Base-by-base conservation (phyloP, 306 rosid species). In the Gynostemma pentaphyllum region DNA sequence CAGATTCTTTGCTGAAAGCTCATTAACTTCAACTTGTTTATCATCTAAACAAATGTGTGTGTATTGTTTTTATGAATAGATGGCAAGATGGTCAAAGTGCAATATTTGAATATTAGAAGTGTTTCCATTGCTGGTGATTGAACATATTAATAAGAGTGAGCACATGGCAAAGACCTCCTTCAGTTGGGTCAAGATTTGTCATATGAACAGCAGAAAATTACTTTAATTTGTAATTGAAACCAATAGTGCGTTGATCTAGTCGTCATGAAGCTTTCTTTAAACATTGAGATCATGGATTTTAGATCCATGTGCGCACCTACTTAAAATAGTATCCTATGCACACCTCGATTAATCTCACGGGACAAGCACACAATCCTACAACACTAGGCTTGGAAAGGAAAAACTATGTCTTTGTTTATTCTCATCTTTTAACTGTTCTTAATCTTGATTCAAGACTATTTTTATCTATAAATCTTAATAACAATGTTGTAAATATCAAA, bases 151-250 rank as follows among this genome's bases (percentile, higher is more conserved):
- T 29, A 5, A 57, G 45, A 36, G 19, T 19, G 0, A 30, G 42
- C 62, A 29, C 40, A 54, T 3, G 36, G 45, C 3, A 21, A 19
- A 15, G 5, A 26, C 64, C 64, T 30, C 64, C 45, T 34, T 42
- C 3, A 4, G 42, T 34, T 24, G 28, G 45, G 64, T 32, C 44
- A 55, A 53, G 30, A 56, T 18, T 28, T 28, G 37, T 4, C 16
- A 37, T 36, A 59, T 59, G 65, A 59, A 59, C 65, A 37, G 30
- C 19, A 57, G 46, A 21, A 59, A 21, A 59, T 34, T 10, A 18
- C 64, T 34, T 32, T 37, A 36, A 59, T n/a, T n/a, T n/a, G n/a
- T n/a, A n/a, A n/a, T n/a, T n/a, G n/a, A n/a, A n/a, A n/a, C n/a
- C n/a, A n/a, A n/a, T n/a, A n/a, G n/a, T n/a, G n/a, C n/a, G n/a